A percentile compares a stretch with the other conserved stretches of the same genome.
These are phyloP conservation scores for Ogataea trehalophila DNA, from an alignment of 805 yeast species.

Conservation along the genomic window DNA sequence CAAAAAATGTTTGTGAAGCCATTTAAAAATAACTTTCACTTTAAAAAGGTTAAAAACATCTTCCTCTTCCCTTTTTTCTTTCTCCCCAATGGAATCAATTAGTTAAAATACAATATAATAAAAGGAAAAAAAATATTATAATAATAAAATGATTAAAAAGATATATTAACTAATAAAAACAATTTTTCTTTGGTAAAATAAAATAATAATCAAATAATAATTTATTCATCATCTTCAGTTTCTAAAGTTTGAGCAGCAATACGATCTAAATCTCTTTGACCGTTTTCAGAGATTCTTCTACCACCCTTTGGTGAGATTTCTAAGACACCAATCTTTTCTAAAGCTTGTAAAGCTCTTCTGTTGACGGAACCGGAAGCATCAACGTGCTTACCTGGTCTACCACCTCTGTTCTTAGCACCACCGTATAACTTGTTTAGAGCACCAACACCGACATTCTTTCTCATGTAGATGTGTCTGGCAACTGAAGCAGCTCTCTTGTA, in stretches of 20 bases:
- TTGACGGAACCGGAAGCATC: conserved; percentile 99
- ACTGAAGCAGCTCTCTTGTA: conserved; percentile 99
- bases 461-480: conserved; percentile 99
- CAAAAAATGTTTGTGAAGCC: too few species aligned
- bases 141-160: conserved; percentile 4
- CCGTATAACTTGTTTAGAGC: conserved; percentile 98
- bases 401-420: conserved; percentile 98
- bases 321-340: conserved; percentile 96
- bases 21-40: too few species aligned
- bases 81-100: background rate
- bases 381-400: conserved; percentile 96
- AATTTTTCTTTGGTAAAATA: background rate
- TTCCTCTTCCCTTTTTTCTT: too few species aligned
- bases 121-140: background rate
- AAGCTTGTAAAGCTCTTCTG: conserved; percentile 97
- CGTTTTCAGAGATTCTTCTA: conserved; percentile 98
- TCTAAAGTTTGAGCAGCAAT: conserved; percentile 98
- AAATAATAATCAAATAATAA: conserved; percentile 8
- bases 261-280: conserved; percentile 99
- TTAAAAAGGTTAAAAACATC: too few species aligned
- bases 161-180: conserved; percentile 5
- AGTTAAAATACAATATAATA: background rate
- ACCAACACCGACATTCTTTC: conserved; percentile 99
- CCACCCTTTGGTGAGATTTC: conserved; percentile 98
- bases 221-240: conserved; percentile 65